Percentiles rank a stretch among this genome's conserved stretches.
Conservation (phyloP, 768 basidiomycete genomes). For the Mycena olivaceomarginata region DNA sequence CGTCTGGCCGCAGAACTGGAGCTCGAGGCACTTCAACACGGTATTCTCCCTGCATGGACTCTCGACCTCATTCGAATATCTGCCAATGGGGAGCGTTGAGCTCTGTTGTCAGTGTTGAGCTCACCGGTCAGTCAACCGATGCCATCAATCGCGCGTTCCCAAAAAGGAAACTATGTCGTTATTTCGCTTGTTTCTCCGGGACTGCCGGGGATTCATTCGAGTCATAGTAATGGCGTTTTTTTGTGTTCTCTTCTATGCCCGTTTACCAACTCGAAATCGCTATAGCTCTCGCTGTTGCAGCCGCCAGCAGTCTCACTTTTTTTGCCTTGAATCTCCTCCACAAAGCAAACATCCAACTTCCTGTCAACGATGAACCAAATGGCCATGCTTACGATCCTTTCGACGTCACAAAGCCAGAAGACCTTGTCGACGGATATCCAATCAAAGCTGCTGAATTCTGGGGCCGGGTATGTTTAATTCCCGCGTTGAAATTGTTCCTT, state of each 20-base stretch:
- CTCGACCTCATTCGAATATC: no score
- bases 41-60: no score
- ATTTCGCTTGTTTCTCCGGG: no score
- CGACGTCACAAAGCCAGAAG: conserved; percentile 80
- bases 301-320: conserved; percentile 66
- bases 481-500: neutral
- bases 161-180: neutral
- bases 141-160: no score
- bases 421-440: conserved; percentile 79
- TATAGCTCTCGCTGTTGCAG: conserved; percentile 63
- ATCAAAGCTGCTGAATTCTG: conserved; percentile 77
- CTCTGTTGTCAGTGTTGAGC: no score
- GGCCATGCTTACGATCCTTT: conserved; percentile 73
- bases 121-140: no score
- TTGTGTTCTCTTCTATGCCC: conserved; percentile 64
- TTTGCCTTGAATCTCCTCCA: conserved; percentile 59
- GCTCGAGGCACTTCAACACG: no score
- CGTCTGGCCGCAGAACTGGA: no score
- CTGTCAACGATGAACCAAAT: neutral
- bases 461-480: conserved; percentile 62
- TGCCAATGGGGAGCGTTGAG: no score
- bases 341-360: neutral
- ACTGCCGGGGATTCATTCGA: neutral
- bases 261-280: conserved; percentile 75
- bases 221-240: neutral